Evolutionary conservation across 768 basidiomycete species (phyloP).

Genomic region (Amanita exitialis): DNA sequence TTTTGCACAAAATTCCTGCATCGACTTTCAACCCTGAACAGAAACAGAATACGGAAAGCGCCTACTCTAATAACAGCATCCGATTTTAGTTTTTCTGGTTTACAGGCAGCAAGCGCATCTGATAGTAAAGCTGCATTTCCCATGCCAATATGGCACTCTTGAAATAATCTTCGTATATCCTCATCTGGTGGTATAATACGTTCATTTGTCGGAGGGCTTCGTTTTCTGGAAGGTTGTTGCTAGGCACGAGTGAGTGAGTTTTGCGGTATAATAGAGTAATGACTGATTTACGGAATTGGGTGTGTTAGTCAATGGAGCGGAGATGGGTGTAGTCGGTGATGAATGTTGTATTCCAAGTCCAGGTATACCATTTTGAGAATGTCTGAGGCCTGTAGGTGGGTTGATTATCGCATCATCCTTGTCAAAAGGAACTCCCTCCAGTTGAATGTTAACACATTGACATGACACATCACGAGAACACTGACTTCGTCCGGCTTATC

Average conservation of each 20-base stretch:
- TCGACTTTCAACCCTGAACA: background rate
- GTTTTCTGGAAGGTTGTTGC: slow-evolving; percentile 20
- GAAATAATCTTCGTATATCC: slow-evolving; percentile 72
- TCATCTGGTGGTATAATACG: slow-evolving; percentile 65
- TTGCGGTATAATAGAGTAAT: slow-evolving; percentile 3
- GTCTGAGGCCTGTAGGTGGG: slow-evolving; percentile 39
- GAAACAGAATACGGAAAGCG: slow-evolving; percentile 4
- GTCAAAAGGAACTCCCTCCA: slow-evolving; percentile 67
- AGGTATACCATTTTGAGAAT: slow-evolving; percentile 27
- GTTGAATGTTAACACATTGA: background rate
- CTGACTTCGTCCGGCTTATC: slow-evolving; percentile 76
- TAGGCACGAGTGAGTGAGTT: background rate
- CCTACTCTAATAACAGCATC: slow-evolving; percentile 61
- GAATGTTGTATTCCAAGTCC: slow-evolving; percentile 26
- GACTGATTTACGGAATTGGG: slow-evolving; percentile 5
- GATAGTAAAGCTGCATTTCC: slow-evolving; percentile 72
- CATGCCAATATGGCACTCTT: slow-evolving; percentile 77
- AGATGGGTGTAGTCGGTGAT: slow-evolving; percentile 15
- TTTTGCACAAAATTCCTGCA: slow-evolving; percentile 74
- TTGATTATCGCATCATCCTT: slow-evolving; percentile 74
- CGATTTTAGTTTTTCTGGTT: slow-evolving; percentile 58
- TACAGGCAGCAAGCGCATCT: slow-evolving; percentile 59
- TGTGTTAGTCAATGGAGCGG: slow-evolving; percentile 10
- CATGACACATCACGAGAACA: background rate
- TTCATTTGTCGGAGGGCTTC: slow-evolving; percentile 27